These are phyloP conservation scores for Solanum lignicaule DNA, from an alignment of 257 asterid species.

Conservation along the genomic window DNA sequence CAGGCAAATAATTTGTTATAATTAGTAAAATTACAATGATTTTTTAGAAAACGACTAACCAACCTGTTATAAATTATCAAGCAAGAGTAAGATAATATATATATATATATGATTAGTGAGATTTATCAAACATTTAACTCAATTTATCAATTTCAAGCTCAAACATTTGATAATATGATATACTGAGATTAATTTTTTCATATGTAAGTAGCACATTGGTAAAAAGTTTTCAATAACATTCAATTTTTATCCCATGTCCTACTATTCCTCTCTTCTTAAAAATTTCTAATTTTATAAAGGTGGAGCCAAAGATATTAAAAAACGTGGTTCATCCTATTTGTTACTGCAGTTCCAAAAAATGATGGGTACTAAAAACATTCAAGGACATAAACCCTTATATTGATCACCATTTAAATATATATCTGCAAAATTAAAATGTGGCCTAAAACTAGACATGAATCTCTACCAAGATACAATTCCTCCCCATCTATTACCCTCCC, in stretches of 20 bases:
- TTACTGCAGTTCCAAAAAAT: not conserved
- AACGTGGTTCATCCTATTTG: not conserved
- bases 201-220: not conserved
- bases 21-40: not conserved
- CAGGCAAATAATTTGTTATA: not conserved
- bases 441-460: conserved; percentile 9
- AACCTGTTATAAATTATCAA: not conserved
- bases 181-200: not conserved
- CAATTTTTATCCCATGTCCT: not conserved
- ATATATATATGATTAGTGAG: too few species aligned
- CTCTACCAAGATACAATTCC: conserved; percentile 11
- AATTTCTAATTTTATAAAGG: not conserved
- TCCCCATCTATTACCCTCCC: not conserved
- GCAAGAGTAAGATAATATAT: not conserved
- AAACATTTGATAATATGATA: too few species aligned
- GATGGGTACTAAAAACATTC: not conserved
- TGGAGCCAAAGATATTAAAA: not conserved
- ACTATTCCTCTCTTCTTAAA: not conserved
- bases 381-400: not conserved
- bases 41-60: not conserved
- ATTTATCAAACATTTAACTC: too few species aligned
- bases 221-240: not conserved
- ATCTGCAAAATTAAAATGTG: conserved; percentile 1
- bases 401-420: conserved; percentile 1
- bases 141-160: too few species aligned